These are phyloP conservation scores for Gymnopilus dilepis DNA, from an alignment of 768 basidiomycete species.

Conservation along the genomic window DNA sequence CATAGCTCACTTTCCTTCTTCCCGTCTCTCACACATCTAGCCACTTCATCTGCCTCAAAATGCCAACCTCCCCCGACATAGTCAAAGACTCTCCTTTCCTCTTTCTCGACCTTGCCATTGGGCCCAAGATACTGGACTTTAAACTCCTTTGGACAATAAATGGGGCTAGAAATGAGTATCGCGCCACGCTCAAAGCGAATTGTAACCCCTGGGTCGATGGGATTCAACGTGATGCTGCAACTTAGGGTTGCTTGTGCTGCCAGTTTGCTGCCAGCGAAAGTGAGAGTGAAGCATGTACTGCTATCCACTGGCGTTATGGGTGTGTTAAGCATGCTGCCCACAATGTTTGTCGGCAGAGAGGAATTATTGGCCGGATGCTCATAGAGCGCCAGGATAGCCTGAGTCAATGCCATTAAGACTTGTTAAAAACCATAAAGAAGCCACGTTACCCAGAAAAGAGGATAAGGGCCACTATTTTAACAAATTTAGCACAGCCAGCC, in stretches of 20 bases:
- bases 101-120: slow-evolving; percentile 50
- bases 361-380: slow-evolving; percentile 78
- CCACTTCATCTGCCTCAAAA: slow-evolving; percentile 90
- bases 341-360: slow-evolving; percentile 59
- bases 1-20: slow-evolving; percentile 76
- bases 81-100: slow-evolving; percentile 63
- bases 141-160: slow-evolving; percentile 70
- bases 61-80: slow-evolving; percentile 78
- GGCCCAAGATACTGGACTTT: slow-evolving; percentile 65
- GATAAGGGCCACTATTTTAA: slow-evolving; percentile 73
- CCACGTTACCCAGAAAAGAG: slow-evolving; percentile 71
- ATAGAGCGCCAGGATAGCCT: slow-evolving; percentile 81
- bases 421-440: not conserved
- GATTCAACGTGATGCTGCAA: slow-evolving; percentile 64
- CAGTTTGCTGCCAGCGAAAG: slow-evolving; percentile 63
- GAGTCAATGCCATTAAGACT: not conserved
- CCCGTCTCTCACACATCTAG: slow-evolving; percentile 73
- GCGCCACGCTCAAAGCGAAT: slow-evolving; percentile 80
- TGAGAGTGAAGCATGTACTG: slow-evolving; percentile 75
- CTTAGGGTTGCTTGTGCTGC: slow-evolving; percentile 75
- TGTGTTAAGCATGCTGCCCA: slow-evolving; percentile 78
- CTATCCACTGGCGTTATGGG: slow-evolving; percentile 79
- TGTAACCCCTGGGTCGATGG: slow-evolving; percentile 55
- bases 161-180: slow-evolving; percentile 67
- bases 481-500: not conserved